phyloP scores from a whole-genome alignment of 257 asterid species.

The Solanum neorickii region DNA sequence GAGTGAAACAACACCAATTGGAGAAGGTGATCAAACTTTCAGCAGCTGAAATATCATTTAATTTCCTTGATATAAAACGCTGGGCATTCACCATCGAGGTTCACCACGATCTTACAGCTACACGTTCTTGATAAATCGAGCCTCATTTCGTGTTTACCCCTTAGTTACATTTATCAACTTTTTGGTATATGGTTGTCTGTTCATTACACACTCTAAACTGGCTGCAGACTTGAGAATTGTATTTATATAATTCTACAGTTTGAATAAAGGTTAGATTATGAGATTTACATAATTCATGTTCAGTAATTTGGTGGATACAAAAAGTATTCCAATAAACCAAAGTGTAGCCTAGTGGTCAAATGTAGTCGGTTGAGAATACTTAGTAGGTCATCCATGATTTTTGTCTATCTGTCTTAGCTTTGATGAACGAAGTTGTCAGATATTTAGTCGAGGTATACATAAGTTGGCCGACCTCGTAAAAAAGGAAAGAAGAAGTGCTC shows the following conservation, averaged over 20 bases:
- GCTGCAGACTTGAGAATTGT: not conserved
- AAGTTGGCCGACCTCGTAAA: not conserved
- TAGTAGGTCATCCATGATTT: not conserved
- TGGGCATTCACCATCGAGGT: not conserved
- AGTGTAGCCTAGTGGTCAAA: not conserved
- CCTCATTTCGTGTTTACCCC: not conserved
- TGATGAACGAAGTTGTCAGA: not conserved
- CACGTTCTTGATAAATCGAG: not conserved
- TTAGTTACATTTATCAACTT: not conserved
- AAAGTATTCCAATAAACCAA: not conserved
- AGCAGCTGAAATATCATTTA: not conserved
- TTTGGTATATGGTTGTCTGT: not conserved
- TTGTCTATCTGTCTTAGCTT: not conserved
- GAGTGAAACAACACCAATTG: conserved; percentile 35
- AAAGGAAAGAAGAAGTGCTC: not conserved
- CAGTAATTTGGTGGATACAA: not conserved
- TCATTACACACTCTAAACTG: not conserved
- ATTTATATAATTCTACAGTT: not conserved
- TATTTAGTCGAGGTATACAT: not conserved
- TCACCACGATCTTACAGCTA: not conserved
- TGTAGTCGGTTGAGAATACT: not conserved
- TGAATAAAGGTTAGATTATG: not conserved
- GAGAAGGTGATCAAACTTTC: conserved; percentile 12
- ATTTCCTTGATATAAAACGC: not conserved
- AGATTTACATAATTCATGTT: not conserved